These are phyloP conservation scores for Astragalus glycyphyllos DNA, from an alignment of 306 rosid species.

Conservation along the genomic window DNA sequence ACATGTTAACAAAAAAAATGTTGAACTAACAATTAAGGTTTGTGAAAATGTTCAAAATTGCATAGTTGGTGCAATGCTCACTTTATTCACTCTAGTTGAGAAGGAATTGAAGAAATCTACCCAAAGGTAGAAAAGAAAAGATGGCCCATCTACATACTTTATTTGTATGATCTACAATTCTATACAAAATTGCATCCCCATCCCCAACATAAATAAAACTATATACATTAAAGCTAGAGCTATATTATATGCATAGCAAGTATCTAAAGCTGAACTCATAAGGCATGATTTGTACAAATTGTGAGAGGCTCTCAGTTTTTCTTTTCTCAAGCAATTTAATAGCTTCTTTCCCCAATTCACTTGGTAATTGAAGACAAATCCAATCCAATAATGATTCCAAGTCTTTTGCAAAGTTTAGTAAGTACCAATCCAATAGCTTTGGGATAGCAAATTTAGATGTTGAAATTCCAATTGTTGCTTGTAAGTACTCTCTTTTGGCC, in stretches of 20 bases:
- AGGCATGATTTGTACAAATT: slow-evolving; percentile 79
- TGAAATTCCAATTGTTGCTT: slow-evolving; percentile 84
- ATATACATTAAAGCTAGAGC: slow-evolving; percentile 32
- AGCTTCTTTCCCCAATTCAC: slow-evolving; percentile 87
- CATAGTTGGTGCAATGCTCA: slow-evolving; percentile 1
- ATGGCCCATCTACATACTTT: slow-evolving; percentile 34
- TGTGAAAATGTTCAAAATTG: slow-evolving; percentile 18
- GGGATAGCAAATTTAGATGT: slow-evolving; percentile 71
- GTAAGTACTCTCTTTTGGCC: slow-evolving; percentile 87
- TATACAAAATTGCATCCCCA: slow-evolving; percentile 56
- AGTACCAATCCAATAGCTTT: slow-evolving; percentile 86
- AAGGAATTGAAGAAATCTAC: slow-evolving; percentile 29
- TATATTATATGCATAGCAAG: slow-evolving; percentile 66
- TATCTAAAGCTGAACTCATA: slow-evolving; percentile 96
- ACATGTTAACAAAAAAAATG: too few relatives aligned
- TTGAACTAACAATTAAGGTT: neutral
- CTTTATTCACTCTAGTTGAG: slow-evolving; percentile 28
- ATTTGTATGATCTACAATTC: slow-evolving; percentile 41
- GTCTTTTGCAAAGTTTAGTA: slow-evolving; percentile 88
- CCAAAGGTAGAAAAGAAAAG: slow-evolving; percentile 22
- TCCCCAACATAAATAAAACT: slow-evolving; percentile 36
- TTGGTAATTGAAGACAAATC: slow-evolving; percentile 92
- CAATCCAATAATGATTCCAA: slow-evolving; percentile 90
- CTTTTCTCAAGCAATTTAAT: slow-evolving; percentile 69
- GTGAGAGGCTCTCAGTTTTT: slow-evolving; percentile 61